Percentiles rank a stretch among this genome's conserved stretches.
Evolutionary conservation across 768 basidiomycete species (phyloP).

Genomic region (Ramaria sp.): DNA sequence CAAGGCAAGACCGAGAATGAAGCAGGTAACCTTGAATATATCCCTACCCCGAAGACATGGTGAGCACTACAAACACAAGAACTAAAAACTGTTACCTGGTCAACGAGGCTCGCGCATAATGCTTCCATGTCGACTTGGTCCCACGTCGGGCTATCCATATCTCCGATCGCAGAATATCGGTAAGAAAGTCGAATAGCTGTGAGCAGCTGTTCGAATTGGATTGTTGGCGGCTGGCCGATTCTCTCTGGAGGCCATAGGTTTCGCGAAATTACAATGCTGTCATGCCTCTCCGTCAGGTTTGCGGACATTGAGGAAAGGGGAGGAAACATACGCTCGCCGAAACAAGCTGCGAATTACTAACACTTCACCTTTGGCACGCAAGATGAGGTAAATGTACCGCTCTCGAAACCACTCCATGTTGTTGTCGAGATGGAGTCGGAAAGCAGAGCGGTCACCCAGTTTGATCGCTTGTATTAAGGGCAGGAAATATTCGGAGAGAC

Average conservation of each 20-base stretch:
- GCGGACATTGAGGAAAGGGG: background rate
- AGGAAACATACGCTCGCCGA: slow-evolving; percentile 2
- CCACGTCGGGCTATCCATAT: slow-evolving; percentile 4
- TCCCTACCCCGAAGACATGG: background rate
- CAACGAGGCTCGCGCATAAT: slow-evolving; percentile 7
- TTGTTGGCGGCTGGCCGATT: background rate
- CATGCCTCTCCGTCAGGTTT: background rate
- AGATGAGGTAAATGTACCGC: slow-evolving; percentile 7
- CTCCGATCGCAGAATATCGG: slow-evolving; percentile 6
- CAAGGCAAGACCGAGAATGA: slow-evolving; percentile 7
- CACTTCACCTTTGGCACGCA: slow-evolving; percentile 5
- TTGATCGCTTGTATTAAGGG: slow-evolving; percentile 5
- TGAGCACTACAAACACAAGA: background rate
- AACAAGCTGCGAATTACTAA: slow-evolving; percentile 6
- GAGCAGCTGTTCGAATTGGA: slow-evolving; percentile 6
- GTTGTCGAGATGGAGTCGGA: slow-evolving; percentile 3
- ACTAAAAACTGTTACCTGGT: slow-evolving; percentile 2
- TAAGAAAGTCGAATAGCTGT: slow-evolving; percentile 1
- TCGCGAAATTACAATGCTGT: slow-evolving; percentile 1
- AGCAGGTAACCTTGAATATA: slow-evolving; percentile 9
- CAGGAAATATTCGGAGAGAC: slow-evolving; percentile 1
- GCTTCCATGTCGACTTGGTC: slow-evolving; percentile 8
- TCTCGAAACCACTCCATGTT: slow-evolving; percentile 9
- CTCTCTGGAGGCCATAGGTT: slow-evolving; percentile 3
- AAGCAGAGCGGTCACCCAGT: slow-evolving; percentile 4